phyloP scores from a whole-genome alignment of 2,329 filamentous ascomycete genomes.

The Ceratocystis papillata region DNA sequence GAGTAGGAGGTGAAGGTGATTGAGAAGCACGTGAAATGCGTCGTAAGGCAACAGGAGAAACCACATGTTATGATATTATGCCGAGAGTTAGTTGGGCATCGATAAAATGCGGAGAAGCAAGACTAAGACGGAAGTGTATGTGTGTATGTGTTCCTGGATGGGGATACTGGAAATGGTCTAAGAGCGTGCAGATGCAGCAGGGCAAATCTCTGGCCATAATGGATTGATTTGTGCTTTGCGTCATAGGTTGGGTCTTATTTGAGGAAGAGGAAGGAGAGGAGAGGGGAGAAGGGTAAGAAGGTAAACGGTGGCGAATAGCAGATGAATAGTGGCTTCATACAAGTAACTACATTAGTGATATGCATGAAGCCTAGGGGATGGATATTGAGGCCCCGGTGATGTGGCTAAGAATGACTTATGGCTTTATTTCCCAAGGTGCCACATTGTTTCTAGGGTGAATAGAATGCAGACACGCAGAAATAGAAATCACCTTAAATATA shows the following conservation, averaged over 20 bases:
- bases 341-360: background rate
- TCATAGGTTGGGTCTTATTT: background rate
- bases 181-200: background rate
- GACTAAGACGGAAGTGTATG: background rate
- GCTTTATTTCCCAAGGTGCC: too few species aligned
- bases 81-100: background rate
- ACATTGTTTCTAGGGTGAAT: too few species aligned
- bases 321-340: background rate
- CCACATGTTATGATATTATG: background rate
- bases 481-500: too few species aligned
- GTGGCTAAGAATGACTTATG: too few species aligned
- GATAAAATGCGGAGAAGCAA: background rate
- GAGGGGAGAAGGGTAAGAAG: background rate
- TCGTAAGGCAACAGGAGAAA: background rate
- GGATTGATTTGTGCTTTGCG: background rate
- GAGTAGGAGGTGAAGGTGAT: background rate
- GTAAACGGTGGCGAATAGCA: background rate
- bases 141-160: background rate
- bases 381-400: too few species aligned
- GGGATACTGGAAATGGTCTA: background rate
- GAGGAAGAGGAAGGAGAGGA: background rate
- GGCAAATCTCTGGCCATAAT: background rate
- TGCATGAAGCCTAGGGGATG: background rate
- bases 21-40: background rate
- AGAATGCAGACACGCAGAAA: too few species aligned